Conservation (phyloP, 2,329 filamentous ascomycete species). For the Diplodia scrobiculata region DNA sequence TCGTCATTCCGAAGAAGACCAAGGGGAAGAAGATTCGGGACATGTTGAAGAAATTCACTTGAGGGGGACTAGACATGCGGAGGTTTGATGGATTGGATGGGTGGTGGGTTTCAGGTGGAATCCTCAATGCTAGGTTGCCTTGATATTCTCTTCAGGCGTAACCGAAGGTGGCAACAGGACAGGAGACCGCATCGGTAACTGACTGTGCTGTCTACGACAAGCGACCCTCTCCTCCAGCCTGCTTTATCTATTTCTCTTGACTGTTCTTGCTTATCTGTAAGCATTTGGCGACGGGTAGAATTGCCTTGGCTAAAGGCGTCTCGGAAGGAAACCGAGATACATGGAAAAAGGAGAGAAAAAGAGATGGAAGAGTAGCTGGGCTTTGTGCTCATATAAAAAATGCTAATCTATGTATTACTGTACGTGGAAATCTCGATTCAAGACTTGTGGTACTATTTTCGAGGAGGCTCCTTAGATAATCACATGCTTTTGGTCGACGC, state of each 20-base stretch:
- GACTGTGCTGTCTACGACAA: background rate
- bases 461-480: no score
- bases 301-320: background rate
- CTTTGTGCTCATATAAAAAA: background rate
- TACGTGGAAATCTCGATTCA: background rate
- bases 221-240: background rate
- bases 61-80: background rate
- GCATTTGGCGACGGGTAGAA: background rate
- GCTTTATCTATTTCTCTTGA: background rate
- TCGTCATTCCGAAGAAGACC: background rate
- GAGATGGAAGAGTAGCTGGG: background rate
- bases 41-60: conserved; percentile 13
- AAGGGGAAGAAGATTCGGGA: background rate
- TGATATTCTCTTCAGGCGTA: background rate
- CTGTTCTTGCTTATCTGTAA: background rate
- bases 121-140: background rate
- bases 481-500: no score
- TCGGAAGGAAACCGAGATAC: background rate
- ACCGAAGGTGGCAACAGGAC: background rate
- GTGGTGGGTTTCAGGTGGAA: background rate
- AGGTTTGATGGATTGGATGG: background rate
- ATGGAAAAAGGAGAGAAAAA: background rate
- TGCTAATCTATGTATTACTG: background rate
- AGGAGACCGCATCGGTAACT: background rate
- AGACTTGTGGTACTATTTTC: no score